phyloP scores from a whole-genome alignment of 352 stramenopile genomes.

The Globisporangium canariense region DNA sequence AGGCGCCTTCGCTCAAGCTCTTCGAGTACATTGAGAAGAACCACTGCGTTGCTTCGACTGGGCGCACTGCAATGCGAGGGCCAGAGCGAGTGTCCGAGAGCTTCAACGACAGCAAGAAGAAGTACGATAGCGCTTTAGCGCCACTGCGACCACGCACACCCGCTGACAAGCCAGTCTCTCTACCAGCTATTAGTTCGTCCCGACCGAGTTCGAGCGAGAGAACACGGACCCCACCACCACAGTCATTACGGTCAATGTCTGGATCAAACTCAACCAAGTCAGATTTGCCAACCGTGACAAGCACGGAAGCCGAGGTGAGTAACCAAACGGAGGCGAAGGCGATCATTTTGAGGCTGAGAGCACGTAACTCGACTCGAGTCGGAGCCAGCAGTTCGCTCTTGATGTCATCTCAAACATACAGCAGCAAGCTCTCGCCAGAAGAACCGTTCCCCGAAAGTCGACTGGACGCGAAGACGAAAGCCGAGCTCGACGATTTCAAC shows the following conservation, averaged over 20 bases:
- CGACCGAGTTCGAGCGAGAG: constrained; percentile 11
- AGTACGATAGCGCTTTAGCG: constrained; percentile 10
- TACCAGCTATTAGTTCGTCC: constrained; percentile 12
- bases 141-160: constrained; percentile 13
- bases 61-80: background rate
- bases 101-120: constrained; percentile 35
- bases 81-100: constrained; percentile 25
- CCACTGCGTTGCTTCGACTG: background rate
- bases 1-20: constrained; percentile 46
- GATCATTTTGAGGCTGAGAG: constrained; percentile 36
- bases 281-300: background rate
- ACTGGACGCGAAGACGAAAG: constrained; percentile 28
- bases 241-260: background rate
- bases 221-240: constrained; percentile 3
- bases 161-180: background rate
- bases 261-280: background rate
- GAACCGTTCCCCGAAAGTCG: constrained; percentile 29
- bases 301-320: constrained; percentile 11
- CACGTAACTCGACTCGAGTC: constrained; percentile 15
- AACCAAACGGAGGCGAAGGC: constrained; percentile 31
- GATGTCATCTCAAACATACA: background rate
- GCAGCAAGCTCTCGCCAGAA: constrained; percentile 1
- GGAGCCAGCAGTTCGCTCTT: background rate
- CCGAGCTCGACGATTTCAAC: constrained; percentile 57
- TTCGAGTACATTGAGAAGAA: constrained; percentile 50